Percentiles rank a stretch among this genome's conserved stretches.
These are phyloP conservation scores for Lactifluus pinguis DNA, from an alignment of 768 basidiomycete genomes.

Conservation along the genomic window DNA sequence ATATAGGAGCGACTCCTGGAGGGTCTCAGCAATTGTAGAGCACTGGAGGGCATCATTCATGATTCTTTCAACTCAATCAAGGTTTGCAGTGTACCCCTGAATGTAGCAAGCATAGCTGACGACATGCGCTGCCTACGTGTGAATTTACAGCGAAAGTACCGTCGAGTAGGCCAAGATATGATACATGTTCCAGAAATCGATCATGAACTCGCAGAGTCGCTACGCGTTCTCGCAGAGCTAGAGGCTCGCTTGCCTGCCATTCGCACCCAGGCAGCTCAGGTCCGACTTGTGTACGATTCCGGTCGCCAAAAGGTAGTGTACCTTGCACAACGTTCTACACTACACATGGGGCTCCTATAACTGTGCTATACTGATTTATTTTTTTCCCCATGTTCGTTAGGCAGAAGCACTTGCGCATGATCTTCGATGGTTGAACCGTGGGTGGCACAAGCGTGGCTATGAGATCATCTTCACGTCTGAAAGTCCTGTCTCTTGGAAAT, in stretches of 20 bases:
- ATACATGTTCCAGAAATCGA: conserved; percentile 52
- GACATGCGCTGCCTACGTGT: not conserved
- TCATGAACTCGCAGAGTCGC: conserved; percentile 50
- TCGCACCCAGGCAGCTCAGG: conserved; percentile 50
- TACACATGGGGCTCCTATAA: not conserved
- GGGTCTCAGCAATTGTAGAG: conserved; percentile 64
- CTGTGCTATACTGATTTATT: not conserved
- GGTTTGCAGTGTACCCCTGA: conserved; percentile 29
- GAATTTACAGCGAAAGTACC: conserved; percentile 41
- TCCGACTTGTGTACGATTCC: conserved; percentile 60
- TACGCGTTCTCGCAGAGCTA: conserved; percentile 48
- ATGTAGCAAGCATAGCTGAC: not conserved
- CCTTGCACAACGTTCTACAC: not conserved
- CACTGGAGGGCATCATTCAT: conserved; percentile 59
- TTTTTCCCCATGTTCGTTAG: conserved; percentile 28
- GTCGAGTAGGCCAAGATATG: conserved; percentile 47
- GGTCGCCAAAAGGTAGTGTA: conserved; percentile 52
- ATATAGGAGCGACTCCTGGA: conserved; percentile 55
- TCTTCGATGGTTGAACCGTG: conserved; percentile 69
- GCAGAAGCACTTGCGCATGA: conserved; percentile 56
- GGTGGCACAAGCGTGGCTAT: conserved; percentile 69
- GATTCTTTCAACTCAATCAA: conserved; percentile 54
- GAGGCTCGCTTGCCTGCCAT: conserved; percentile 51
- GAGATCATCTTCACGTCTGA: conserved; percentile 63
- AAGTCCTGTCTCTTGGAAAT: conserved; percentile 63